Evolutionary conservation across 1,139 yeast species (phyloP).

Genomic region (Saccharomyces pastorianus): DNA sequence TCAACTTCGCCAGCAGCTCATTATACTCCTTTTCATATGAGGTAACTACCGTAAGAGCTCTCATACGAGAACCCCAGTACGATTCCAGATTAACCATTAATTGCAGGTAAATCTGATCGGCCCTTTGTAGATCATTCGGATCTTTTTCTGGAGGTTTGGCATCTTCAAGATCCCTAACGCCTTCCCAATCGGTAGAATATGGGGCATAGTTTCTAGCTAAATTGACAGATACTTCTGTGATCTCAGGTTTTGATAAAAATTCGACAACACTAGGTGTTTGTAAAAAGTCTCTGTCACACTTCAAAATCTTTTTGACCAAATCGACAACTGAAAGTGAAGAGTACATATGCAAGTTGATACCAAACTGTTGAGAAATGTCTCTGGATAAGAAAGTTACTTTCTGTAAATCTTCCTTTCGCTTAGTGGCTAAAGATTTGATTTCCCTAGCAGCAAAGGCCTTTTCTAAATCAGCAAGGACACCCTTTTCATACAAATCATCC

Average conservation of each 20-base stretch:
- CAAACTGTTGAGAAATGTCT: conserved; percentile 71
- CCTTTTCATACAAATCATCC: conserved; percentile 52
- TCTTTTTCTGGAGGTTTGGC: conserved; percentile 59
- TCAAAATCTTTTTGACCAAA: conserved; percentile 47
- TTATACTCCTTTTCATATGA: conserved; percentile 62
- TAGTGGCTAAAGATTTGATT: conserved; percentile 43
- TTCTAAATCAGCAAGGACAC: conserved; percentile 71
- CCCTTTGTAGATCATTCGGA: conserved; percentile 63
- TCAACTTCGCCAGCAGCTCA: conserved; percentile 53
- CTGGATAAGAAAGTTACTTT: conserved; percentile 57
- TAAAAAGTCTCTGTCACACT: conserved; percentile 54
- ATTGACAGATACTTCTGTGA: conserved; percentile 55
- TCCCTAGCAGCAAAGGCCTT: conserved; percentile 74
- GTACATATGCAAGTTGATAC: conserved; percentile 63
- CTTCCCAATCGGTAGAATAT: conserved; percentile 49
- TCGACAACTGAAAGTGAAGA: conserved; percentile 48
- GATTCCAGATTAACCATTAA: conserved; percentile 66
- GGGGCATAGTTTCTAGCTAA: conserved; percentile 63
- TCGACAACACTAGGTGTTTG: conserved; percentile 58
- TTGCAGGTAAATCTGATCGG: conserved; percentile 68
- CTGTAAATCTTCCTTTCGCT: conserved; percentile 39
- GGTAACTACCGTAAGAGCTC: conserved; percentile 56
- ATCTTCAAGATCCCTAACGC: conserved; percentile 22
- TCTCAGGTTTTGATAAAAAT: conserved; percentile 61
- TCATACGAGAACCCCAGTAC: conserved; percentile 73